Base-by-base conservation (phyloP, 495 filamentous ascomycete genomes). In the Neurospora sp. region DNA sequence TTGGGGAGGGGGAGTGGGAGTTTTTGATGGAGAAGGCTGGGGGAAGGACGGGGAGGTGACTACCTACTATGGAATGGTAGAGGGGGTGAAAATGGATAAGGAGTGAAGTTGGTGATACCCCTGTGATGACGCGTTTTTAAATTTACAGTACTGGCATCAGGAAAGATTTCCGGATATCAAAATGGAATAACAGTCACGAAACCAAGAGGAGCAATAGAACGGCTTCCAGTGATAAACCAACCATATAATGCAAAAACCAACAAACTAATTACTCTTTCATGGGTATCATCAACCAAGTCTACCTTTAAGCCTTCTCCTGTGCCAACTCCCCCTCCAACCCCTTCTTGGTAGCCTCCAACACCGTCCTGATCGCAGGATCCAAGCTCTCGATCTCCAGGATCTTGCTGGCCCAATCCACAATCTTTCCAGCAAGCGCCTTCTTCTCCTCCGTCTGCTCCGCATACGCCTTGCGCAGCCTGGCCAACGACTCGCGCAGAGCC, bases 1-100 rank as follows among this genome's bases (percentile, higher is more conserved):
- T 99, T 16, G 86, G 84, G 6, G 82, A 83, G 38, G 83, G 81
- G 1, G 91, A 98, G 80, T 99, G 95, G 93, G 84, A 92, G 31
- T 94, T 91, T 78, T 89, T 99, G 72, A 85, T 91, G 76, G 81
- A 82, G 6, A 76, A 89, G 10, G 87, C 86, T 41, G 80, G 84
- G 74, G 78, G 82, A 78, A 83, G 69, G 70, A 77, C 71, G 16
- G 53, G 71, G 39, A 39, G 86, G 86, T 61, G 79, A 84, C 5
- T 35, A 35, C 35, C 35, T 35, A 31, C 27, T 35, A 35, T 6
- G 35, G 74, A 77, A 82, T 79, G 27, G 27, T 31, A 31, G 27
- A 31, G 27, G 27, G 27, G 27, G 27, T 31, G 27, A 31, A 31
- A 31, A 31, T 70, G 70, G 75, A 69, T 5, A 65, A 71, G 20